Base-by-base conservation (phyloP, 2,329 filamentous ascomycete genomes). In the Lasiodiplodia sp. region DNA sequence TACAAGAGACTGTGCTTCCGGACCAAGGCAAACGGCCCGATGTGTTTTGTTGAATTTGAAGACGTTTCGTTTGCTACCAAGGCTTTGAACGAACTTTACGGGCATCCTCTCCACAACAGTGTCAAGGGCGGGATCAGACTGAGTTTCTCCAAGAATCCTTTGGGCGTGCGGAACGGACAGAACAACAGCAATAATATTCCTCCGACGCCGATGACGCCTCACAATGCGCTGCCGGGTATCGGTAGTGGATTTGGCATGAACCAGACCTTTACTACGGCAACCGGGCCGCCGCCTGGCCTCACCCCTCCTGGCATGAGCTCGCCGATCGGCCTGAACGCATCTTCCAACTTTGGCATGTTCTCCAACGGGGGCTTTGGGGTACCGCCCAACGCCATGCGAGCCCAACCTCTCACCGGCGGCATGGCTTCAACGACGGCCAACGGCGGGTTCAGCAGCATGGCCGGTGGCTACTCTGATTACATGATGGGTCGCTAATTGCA, bases 21-120 rank as follows among this genome's bases (percentile, higher is more conserved):
- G 40, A 96, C 94, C 66, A 98, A 98, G 83, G 89, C 92, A 72
- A 97, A 97, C 74, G 95, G 95, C 0, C 95, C 95, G 2, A 98
- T 98, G 94, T 98, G 96, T 78, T 98, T 98, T 79, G 96, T 99
- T 47, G 96, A 99, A 79, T 99, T 98, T 74, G 95, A 98, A 75
- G 94, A 97, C 75, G 87, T 97, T 12, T 92, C 92, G 1, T 95
- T 93, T 75, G 95, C 96, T 0, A 97, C 95, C 52, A 97, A 96
- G 80, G 91, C 94, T 1, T 86, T 98, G 2, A 89, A 94, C 72
- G 93, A 97, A 68, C 86, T 98, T 1, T 97, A 98, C 75, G 96
- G 96, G 0, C 89, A 91, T 62, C 89, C 88, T 60, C 86, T 98
- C 38, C 93, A 94, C 77, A 97, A 97, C 81, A 97, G 94, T 75